Conservation (phyloP, 192 early-diverging fungal genomes). For the Coemansia sp. region DNA sequence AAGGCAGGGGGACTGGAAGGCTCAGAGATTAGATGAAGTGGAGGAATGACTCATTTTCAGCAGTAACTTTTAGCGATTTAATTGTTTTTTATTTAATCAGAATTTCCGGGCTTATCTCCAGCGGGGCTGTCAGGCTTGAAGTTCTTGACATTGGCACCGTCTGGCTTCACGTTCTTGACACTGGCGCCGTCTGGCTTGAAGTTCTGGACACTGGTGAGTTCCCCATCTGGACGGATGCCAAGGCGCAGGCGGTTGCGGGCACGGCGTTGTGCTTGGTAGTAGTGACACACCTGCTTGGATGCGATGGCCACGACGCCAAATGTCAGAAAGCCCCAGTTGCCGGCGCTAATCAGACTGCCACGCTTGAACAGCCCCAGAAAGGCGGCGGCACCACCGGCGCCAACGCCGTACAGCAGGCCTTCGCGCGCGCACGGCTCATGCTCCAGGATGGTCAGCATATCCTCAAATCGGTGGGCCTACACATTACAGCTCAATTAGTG, state of each 20-base stretch:
- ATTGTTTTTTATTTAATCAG: too few relatives aligned
- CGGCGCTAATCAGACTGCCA: slow-evolving; percentile 30
- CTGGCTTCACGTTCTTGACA: too few relatives aligned
- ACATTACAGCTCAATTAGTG: slow-evolving; percentile 3
- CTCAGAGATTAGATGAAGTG: too few relatives aligned
- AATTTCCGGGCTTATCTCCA: not conserved
- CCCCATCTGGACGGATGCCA: slow-evolving; percentile 2
- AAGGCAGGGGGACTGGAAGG: not conserved
- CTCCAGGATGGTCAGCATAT: slow-evolving; percentile 20
- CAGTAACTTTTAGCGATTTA: too few relatives aligned
- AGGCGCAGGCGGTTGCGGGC: slow-evolving; percentile 38
- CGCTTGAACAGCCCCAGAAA: slow-evolving; percentile 38
- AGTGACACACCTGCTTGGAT: slow-evolving; percentile 44
- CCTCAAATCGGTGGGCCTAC: slow-evolving; percentile 43
- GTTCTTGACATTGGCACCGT: not conserved
- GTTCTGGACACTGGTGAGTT: not conserved
- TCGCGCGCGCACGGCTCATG: slow-evolving; percentile 49
- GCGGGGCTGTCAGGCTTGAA: not conserved
- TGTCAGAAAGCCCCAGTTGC: slow-evolving; percentile 41
- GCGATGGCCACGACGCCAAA: slow-evolving; percentile 31
- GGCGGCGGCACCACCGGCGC: slow-evolving; percentile 23
- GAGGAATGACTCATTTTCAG: too few relatives aligned
- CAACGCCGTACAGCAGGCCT: slow-evolving; percentile 47
- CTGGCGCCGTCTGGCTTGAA: too few relatives aligned
- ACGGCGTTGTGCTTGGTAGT: slow-evolving; percentile 36